Conservation (phyloP, 768 basidiomycete genomes). For the Hypholoma fasciculare region DNA sequence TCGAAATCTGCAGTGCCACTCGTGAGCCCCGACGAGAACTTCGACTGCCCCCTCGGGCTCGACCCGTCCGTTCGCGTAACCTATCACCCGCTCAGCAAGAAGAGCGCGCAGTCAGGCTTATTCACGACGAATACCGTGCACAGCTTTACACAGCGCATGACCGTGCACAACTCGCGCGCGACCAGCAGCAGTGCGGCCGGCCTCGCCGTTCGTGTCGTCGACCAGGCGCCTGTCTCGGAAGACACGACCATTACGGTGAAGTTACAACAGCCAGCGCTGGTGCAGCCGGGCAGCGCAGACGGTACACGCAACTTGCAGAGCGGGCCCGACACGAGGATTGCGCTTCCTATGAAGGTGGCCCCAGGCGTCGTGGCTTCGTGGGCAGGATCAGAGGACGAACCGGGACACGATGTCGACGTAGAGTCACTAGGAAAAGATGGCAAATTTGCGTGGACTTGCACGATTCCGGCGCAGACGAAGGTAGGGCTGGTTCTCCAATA, state of each 20-base stretch:
- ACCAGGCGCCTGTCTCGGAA: constrained; percentile 40
- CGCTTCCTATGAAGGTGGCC: too few species aligned
- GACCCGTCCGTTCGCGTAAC: constrained; percentile 41
- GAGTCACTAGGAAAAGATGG: constrained; percentile 27
- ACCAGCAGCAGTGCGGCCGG: background rate
- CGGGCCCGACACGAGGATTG: too few species aligned
- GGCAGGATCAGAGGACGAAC: too few species aligned
- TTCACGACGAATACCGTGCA: constrained; percentile 31
- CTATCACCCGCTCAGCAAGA: constrained; percentile 37
- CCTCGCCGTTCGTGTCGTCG: constrained; percentile 33
- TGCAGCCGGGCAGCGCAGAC: background rate
- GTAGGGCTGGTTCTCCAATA: constrained; percentile 31
- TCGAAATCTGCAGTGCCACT: constrained; percentile 42
- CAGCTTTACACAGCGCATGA: constrained; percentile 36
- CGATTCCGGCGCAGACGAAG: constrained; percentile 31
- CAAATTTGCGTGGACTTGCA: constrained; percentile 32
- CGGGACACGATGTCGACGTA: too few species aligned
- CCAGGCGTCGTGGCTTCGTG: too few species aligned
- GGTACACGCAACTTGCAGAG: too few species aligned
- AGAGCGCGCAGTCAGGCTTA: constrained; percentile 32
- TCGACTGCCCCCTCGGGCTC: constrained; percentile 49
- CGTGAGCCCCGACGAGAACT: constrained; percentile 43
- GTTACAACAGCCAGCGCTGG: constrained; percentile 31
- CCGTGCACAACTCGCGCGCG: constrained; percentile 38
- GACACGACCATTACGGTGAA: constrained; percentile 41